phyloP scores from a whole-genome alignment of 257 asterid genomes.

The Solanum lycopersicoides region DNA sequence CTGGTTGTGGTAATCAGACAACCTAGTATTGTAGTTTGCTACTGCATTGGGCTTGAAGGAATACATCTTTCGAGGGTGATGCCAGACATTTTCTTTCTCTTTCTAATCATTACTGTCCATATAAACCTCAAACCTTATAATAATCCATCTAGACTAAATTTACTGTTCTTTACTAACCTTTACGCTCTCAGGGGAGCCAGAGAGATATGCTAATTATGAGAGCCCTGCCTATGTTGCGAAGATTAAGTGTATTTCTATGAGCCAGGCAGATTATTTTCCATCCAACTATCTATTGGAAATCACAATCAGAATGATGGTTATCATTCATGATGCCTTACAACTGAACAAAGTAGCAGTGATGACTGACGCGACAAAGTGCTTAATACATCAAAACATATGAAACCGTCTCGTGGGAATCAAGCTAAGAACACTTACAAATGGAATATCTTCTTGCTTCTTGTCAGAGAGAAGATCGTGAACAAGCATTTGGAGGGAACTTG shows the following conservation, averaged over 20 bases:
- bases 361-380: neutral
- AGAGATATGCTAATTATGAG: neutral
- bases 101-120: neutral
- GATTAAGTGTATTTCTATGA: neutral
- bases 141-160: neutral
- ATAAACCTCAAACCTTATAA: neutral
- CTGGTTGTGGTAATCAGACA: neutral
- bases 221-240: neutral
- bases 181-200: neutral
- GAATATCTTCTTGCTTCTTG: conserved; percentile 68
- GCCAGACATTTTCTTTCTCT: neutral
- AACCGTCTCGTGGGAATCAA: neutral
- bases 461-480: conserved; percentile 54
- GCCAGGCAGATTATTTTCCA: neutral
- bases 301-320: neutral
- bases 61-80: neutral
- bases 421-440: conserved; percentile 42
- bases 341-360: neutral
- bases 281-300: neutral
- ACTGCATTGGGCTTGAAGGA: neutral
- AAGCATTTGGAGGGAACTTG: conserved; percentile 36
- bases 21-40: neutral
- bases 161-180: neutral
- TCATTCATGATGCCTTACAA: neutral
- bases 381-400: neutral